phyloP scores from a whole-genome alignment of 495 filamentous ascomycete species.

The Trichoderma asperelloides region DNA sequence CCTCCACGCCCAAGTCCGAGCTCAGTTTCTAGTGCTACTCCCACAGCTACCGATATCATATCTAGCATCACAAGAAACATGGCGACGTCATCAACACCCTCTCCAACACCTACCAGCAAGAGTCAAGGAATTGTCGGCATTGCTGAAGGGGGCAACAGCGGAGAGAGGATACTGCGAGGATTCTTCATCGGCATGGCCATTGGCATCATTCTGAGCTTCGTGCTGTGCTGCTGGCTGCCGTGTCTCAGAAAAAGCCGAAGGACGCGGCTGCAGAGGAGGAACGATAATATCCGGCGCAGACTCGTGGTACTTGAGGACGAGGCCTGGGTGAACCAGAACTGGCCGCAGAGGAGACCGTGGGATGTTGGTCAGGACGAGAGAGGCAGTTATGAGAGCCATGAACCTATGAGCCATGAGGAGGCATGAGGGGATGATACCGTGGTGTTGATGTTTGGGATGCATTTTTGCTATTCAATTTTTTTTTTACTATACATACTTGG shows the following conservation, averaged over 20 bases:
- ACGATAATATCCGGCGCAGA: not conserved
- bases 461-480: no score
- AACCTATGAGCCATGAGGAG: not conserved
- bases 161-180: not conserved
- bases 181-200: slow-evolving; percentile 1
- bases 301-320: not conserved
- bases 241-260: not conserved
- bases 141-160: not conserved
- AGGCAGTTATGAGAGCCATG: not conserved
- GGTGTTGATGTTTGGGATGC: no score
- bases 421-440: not conserved
- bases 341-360: not conserved
- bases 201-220: not conserved
- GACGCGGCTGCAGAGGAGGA: not conserved
- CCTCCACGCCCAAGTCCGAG: not conserved
- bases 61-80: not conserved
- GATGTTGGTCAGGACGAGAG: not conserved
- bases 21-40: not conserved
- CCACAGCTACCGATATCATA: not conserved
- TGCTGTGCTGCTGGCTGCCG: not conserved
- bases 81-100: not conserved
- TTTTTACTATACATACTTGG: no score
- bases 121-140: not conserved
- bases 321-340: not conserved
- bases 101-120: not conserved